These are phyloP conservation scores for Yarrowia galli DNA, from an alignment of 1,139 yeast genomes.

Conservation along the genomic window DNA sequence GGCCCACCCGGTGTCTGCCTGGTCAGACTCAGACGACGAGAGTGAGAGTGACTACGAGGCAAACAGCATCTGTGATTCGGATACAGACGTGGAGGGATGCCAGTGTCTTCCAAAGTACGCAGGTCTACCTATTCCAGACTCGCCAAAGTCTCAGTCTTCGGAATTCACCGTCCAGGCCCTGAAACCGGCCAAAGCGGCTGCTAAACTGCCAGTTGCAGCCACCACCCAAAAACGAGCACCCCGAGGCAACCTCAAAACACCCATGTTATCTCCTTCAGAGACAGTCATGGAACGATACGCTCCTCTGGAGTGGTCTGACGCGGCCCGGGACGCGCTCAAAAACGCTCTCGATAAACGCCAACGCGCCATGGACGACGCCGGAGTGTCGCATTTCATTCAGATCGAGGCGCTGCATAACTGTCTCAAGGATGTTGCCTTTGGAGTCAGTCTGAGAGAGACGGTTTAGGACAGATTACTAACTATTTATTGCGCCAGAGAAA, in stretches of 20 bases:
- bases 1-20: background rate
- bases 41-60: conserved; percentile 21
- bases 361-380: conserved; percentile 26
- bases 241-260: background rate
- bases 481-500: conserved; percentile 3
- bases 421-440: conserved; percentile 15
- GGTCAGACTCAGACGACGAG: conserved; percentile 23
- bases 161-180: conserved; percentile 26
- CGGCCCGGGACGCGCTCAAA: conserved; percentile 8
- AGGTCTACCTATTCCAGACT: background rate
- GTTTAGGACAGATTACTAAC: background rate
- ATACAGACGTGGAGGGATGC: conserved; percentile 28
- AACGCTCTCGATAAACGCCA: conserved; percentile 12
- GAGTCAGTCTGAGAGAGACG: conserved; percentile 5
- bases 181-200: background rate
- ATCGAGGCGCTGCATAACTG: conserved; percentile 18
- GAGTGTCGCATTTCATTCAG: conserved; percentile 30
- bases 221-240: background rate
- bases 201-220: background rate
- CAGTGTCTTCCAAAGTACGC: conserved; percentile 24
- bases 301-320: conserved; percentile 5
- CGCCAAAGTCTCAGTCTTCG: background rate
- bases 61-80: conserved; percentile 9
- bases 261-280: conserved; percentile 11
- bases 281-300: conserved; percentile 28